Base-by-base conservation (phyloP, 306 rosid genomes). In the Sechiopsis laciniata region DNA sequence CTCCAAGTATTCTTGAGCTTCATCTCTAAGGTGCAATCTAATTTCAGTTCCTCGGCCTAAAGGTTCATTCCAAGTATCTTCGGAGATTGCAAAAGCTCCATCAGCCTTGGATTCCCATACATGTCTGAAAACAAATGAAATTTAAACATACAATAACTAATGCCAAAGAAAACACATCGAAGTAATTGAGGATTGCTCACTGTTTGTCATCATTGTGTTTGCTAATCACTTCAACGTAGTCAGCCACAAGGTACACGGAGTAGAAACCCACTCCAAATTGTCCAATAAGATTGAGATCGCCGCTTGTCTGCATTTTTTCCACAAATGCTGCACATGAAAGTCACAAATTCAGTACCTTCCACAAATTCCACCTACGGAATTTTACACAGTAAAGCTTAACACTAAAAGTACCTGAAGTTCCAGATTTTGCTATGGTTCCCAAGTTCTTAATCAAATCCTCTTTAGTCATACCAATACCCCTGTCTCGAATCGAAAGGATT, bases 341-440 rank as follows among this genome's bases (percentile, higher is more conserved):
- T 12, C 17, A 21, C 19, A 51, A 60, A 19, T 10, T 72, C 53
- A 72, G 13, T 55, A 72, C 52, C 51, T 71, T 29, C 29, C 64
- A 72, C 64, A 55, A 26, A 26, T 2, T 37, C 11, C 17, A 32
- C 35, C 29, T 10, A 20, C 53, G 0, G 8, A 6, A 4, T 58
- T 26, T 7, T 14, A 40, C 9, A 64, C 12, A 37, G 2, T 37
- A 10, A 72, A 12, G 17, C 56, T 72, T 26, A 8, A 48, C 20
- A 77, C 59, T 4, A n/a, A 7, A 20, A 40, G 12, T 42, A 26
- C 99, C 97, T 72, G 99, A 95, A 61, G 99, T 95, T 87, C 99
- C 99, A 80, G 99, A 95, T 79, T 95, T 95, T n/a, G 99, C 99
- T 65, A 95, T 95, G 14, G 99, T 95, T 74, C 99, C 99, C 99